These are phyloP conservation scores for Coemansia sp. DNA, from an alignment of 192 early-diverging fungal species.

Conservation along the genomic window DNA sequence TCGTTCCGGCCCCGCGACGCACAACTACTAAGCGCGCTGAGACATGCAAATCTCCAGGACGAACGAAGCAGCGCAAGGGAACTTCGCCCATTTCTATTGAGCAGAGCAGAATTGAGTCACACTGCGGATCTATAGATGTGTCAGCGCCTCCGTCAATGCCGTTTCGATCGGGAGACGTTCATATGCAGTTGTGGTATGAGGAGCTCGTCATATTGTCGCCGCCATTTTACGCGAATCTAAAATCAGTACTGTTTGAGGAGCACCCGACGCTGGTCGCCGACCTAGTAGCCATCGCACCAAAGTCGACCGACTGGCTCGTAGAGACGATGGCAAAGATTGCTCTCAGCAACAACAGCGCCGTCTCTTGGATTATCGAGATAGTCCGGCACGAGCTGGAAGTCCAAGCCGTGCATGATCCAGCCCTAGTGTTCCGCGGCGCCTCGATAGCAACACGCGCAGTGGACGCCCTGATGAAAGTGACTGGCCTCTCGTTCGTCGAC, in stretches of 20 bases:
- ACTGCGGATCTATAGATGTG: neutral
- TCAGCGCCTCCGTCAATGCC: slow-evolving; percentile 15
- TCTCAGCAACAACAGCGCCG: slow-evolving; percentile 13
- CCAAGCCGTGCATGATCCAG: slow-evolving; percentile 35
- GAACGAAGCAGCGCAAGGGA: neutral
- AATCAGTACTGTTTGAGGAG: slow-evolving; percentile 20
- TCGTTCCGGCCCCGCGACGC: neutral
- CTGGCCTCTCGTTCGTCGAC: slow-evolving; percentile 62
- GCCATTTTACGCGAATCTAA: slow-evolving; percentile 20
- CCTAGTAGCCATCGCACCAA: slow-evolving; percentile 22
- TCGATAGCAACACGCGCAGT: slow-evolving; percentile 66
- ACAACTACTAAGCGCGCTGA: neutral
- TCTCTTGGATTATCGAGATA: slow-evolving; percentile 42
- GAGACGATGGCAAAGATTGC: slow-evolving; percentile 46
- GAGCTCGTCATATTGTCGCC: slow-evolving; percentile 35
- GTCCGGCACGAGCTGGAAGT: slow-evolving; percentile 37
- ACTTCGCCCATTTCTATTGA: neutral
- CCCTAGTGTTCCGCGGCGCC: slow-evolving; percentile 57
- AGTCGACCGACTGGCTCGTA: slow-evolving; percentile 48
- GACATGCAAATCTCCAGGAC: neutral
- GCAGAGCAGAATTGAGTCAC: neutral
- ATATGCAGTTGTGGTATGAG: slow-evolving; percentile 47
- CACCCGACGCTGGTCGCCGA: slow-evolving; percentile 38
- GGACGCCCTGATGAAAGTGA: slow-evolving; percentile 69
- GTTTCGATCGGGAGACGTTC: slow-evolving; percentile 47